A percentile compares a stretch with the other conserved stretches of the same genome.
phyloP scores from a whole-genome alignment of 805 yeast genomes.

The Barnettozyma salicaria region DNA sequence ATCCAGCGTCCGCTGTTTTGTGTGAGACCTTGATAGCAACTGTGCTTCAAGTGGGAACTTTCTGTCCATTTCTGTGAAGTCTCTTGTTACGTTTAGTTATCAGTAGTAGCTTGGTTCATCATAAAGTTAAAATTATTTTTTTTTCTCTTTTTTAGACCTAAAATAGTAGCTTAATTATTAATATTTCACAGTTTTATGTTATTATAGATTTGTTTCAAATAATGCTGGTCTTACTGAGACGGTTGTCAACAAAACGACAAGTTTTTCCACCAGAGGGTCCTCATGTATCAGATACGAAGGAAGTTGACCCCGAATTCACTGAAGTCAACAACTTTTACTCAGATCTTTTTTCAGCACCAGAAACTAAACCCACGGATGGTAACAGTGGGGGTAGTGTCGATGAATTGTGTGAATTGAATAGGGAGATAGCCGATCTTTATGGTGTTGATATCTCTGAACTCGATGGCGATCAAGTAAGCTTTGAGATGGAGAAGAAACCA shows the following conservation, averaged over 20 bases:
- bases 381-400: slow-evolving; percentile 8
- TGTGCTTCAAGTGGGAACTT: slow-evolving; percentile 6
- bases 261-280: too few species aligned
- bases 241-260: neutral
- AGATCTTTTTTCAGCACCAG: slow-evolving; percentile 28
- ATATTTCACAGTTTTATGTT: too few species aligned
- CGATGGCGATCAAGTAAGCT: neutral
- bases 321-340: slow-evolving; percentile 33
- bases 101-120: too few species aligned
- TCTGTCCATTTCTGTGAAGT: slow-evolving; percentile 3
- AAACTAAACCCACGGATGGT: neutral
- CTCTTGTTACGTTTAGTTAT: neutral
- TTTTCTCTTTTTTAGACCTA: too few species aligned
- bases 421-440: slow-evolving; percentile 28
- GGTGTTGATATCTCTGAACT: slow-evolving; percentile 15
- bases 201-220: too few species aligned
- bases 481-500: neutral
- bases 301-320: slow-evolving; percentile 19
- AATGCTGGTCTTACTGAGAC: too few species aligned
- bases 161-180: too few species aligned
- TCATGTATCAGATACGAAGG: neutral
- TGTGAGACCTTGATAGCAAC: slow-evolving; percentile 1
- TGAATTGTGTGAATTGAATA: slow-evolving; percentile 31
- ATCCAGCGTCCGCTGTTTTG: neutral
- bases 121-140: too few species aligned